Evolutionary conservation across 306 rosid genomes (phyloP), one percentile per base, ranked within the genome.

Genomic region (Dalbergia cultrata): DNA sequence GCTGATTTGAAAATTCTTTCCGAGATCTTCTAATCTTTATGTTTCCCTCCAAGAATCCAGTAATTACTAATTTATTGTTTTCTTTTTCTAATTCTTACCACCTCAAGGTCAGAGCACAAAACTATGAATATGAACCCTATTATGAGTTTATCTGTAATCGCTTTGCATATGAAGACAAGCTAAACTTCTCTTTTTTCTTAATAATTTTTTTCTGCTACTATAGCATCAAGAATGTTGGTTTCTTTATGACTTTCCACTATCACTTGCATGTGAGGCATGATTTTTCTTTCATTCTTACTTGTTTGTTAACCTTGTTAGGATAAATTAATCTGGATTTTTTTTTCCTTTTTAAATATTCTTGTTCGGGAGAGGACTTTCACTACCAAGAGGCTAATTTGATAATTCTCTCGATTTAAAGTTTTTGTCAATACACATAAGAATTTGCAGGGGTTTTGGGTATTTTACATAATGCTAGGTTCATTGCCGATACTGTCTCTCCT

Each of bases 401-500:
- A 62, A 19, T 66, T 72, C 65, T 47, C 58, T 72, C 3, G 13
- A 12, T 67, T 78, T 65, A 17, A 47, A 47, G 31, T 49, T 64
- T 77, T 14, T 56, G 59, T 49, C 78, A 71, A 45, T 59, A 22
- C 66, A 9, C 39, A 5, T 22, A 41, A 12, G 33, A 10, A 13
- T 64, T 64, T 76, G 13, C n/a, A 67, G 74, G 67, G 35, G 33
- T 77, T 54, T 58, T 77, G 31, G 77, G 65, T 37, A 65, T 59
- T 81, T n/a, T 5, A 11, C 76, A 45, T n/a, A 65, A 90, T 93
- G 97, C 41, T 90, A 47, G 87, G 97, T 82, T 80, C 93, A 65
- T 84, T 89, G 57, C 91, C 97, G 53, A 93, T 95, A 77, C 86
- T 93, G 73, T 90, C 95, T 56, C 95, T 95, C 72, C 97, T 96